Evolutionary conservation across 2,329 filamentous ascomycete species (phyloP).

Genomic region (Didymella segeticola): DNA sequence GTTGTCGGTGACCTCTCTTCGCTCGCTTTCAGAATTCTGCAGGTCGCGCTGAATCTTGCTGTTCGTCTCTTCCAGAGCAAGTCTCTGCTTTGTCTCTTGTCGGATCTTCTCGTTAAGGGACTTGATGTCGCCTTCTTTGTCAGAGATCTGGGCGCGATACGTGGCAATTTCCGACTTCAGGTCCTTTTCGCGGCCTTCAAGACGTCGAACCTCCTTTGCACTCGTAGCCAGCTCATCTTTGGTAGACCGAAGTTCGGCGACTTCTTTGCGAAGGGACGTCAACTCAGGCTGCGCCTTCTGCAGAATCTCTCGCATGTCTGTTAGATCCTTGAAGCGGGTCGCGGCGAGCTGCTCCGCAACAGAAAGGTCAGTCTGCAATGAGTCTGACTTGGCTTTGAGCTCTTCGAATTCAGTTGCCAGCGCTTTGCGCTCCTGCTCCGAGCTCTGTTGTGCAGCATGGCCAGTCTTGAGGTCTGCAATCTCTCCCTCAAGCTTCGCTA

Average conservation of each 20-base stretch:
- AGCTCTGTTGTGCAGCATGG: constrained; percentile 55
- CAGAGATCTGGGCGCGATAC: constrained; percentile 72
- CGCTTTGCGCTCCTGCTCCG: constrained; percentile 61
- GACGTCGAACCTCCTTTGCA: constrained; percentile 69
- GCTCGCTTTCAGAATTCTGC: constrained; percentile 77
- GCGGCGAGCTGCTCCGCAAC: constrained; percentile 88
- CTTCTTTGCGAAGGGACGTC: constrained; percentile 77
- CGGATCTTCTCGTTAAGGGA: constrained; percentile 78
- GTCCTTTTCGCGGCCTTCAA: constrained; percentile 85
- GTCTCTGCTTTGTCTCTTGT: constrained; percentile 73
- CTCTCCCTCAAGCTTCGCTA: constrained; percentile 74
- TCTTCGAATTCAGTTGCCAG: constrained; percentile 72
- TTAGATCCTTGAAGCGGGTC: constrained; percentile 85
- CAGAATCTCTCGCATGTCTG: constrained; percentile 77
- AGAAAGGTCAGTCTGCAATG: constrained; percentile 80
- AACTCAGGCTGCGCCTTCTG: constrained; percentile 89
- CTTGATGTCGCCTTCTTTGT: constrained; percentile 80
- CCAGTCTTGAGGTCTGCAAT: constrained; percentile 63
- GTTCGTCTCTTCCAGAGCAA: constrained; percentile 80
- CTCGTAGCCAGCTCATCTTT: constrained; percentile 76
- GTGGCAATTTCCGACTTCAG: constrained; percentile 75
- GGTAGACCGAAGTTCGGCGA: constrained; percentile 72
- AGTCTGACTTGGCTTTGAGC: constrained; percentile 72
- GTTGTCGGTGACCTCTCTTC: constrained; percentile 75
- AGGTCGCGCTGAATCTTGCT: constrained; percentile 77